These are phyloP conservation scores for Blepharisma stoltei DNA, from an alignment of 73 alveolate species.

Conservation along the genomic window DNA sequence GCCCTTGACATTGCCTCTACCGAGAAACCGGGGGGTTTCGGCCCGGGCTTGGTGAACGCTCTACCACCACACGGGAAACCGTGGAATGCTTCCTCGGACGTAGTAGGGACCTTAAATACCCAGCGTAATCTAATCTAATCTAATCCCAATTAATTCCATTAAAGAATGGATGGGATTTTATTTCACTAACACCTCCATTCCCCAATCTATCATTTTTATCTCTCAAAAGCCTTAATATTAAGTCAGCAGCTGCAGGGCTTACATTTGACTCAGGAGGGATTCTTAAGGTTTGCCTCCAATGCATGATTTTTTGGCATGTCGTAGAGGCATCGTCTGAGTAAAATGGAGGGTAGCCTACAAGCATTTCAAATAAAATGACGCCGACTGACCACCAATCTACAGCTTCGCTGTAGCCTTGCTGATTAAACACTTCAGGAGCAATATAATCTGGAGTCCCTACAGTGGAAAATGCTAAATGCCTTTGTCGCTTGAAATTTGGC, in stretches of 20 bases:
- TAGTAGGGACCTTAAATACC: too few species aligned
- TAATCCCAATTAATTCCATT: conserved; percentile 24
- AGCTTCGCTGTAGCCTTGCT: conserved; percentile 62
- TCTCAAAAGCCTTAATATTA: background rate
- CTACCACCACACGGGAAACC: too few species aligned
- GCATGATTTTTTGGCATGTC: conserved; percentile 36
- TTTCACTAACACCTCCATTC: conserved; percentile 32
- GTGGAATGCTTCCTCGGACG: too few species aligned
- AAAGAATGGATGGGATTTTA: conserved; percentile 54
- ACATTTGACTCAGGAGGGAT: conserved; percentile 3
- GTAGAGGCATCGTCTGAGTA: conserved; percentile 56
- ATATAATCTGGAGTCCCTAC: conserved; percentile 81
- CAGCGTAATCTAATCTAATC: too few species aligned
- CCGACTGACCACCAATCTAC: conserved; percentile 88
- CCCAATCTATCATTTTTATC: conserved; percentile 11
- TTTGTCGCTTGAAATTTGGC: background rate
- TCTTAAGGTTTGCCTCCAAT: background rate
- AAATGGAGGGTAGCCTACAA: conserved; percentile 84
- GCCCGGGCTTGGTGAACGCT: too few species aligned
- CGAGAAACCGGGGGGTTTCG: too few species aligned
- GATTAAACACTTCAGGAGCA: conserved; percentile 77
- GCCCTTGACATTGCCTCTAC: too few species aligned
- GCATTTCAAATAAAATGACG: conserved; percentile 69
- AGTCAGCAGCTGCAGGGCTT: conserved; percentile 7
- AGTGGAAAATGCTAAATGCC: conserved; percentile 7